A percentile compares a stretch with the other conserved stretches of the same genome.
Evolutionary conservation across 768 basidiomycete species (phyloP).

Genomic region (Suillus sp.): DNA sequence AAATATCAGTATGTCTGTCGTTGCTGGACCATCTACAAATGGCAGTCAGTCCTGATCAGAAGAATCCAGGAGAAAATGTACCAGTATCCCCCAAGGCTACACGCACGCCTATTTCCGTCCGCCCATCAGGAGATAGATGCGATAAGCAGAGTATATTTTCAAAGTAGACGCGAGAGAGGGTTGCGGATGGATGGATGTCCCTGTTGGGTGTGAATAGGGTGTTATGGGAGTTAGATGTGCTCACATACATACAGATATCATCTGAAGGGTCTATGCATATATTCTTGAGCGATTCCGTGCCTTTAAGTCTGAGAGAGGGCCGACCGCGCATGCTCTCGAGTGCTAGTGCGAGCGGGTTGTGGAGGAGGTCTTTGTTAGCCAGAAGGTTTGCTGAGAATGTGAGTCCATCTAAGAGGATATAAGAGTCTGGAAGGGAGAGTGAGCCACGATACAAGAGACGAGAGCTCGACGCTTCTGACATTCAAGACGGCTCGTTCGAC

Average conservation of each 20-base stretch:
- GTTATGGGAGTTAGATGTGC: conserved; percentile 35
- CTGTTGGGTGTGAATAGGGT: conserved; percentile 35
- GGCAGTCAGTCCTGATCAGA: not conserved
- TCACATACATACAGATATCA: conserved; percentile 48
- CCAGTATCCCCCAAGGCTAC: conserved; percentile 72
- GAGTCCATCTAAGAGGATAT: conserved; percentile 70
- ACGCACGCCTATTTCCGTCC: conserved; percentile 59
- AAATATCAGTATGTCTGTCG: conserved; percentile 65
- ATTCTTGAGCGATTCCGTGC: conserved; percentile 51
- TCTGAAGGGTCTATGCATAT: conserved; percentile 63
- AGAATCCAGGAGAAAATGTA: conserved; percentile 33
- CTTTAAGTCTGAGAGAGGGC: conserved; percentile 61
- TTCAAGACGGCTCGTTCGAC: not conserved
- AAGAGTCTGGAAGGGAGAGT: conserved; percentile 71
- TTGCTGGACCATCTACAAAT: conserved; percentile 62
- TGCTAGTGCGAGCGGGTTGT: conserved; percentile 1
- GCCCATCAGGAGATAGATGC: conserved; percentile 7
- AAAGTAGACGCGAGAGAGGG: not conserved
- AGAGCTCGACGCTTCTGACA: conserved; percentile 5
- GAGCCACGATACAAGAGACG: conserved; percentile 30
- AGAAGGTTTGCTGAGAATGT: conserved; percentile 62
- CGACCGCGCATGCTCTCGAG: conserved; percentile 68
- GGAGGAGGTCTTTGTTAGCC: conserved; percentile 44
- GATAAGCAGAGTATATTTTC: not conserved
- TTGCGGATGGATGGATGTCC: conserved; percentile 59